Conservation (phyloP, 257 asterid genomes). For the Linderniella brevidens region DNA sequence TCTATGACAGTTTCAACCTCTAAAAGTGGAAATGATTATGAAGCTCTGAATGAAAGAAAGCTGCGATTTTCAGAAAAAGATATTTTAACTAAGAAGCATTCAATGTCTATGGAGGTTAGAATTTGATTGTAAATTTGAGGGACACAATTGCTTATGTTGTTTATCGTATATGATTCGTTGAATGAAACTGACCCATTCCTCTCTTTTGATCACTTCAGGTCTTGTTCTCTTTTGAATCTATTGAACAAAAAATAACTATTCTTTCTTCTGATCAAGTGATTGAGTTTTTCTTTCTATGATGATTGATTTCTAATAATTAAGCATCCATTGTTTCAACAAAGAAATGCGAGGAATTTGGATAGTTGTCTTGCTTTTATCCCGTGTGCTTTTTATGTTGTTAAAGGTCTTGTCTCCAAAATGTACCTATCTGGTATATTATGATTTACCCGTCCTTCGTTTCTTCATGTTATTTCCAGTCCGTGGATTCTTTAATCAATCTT, state of each 20-base stretch:
- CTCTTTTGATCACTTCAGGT: too few species aligned
- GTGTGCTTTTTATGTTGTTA: background rate
- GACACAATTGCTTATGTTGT: background rate
- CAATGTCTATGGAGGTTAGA: constrained; percentile 33
- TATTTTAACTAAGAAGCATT: constrained; percentile 9
- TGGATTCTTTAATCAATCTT: constrained; percentile 3
- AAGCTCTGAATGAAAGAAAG: constrained; percentile 16
- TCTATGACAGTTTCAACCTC: constrained; percentile 16
- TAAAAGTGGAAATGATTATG: constrained; percentile 12
- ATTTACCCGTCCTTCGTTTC: background rate
- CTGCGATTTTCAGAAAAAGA: constrained; percentile 10
- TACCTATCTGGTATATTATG: background rate
- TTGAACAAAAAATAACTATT: background rate
- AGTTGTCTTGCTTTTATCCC: background rate
- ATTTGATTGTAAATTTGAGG: constrained; percentile 4
- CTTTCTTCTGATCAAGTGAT: too few species aligned
- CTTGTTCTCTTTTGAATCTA: background rate
- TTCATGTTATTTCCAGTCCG: background rate
- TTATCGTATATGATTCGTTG: background rate
- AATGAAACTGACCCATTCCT: background rate
- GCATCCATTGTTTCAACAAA: background rate
- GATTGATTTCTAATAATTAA: too few species aligned
- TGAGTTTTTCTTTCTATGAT: too few species aligned
- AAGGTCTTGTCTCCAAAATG: too few species aligned
- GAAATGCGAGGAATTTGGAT: background rate